Evolutionary conservation across 1,139 yeast genomes (phyloP).

Genomic region (Kodamaea plutei): DNA sequence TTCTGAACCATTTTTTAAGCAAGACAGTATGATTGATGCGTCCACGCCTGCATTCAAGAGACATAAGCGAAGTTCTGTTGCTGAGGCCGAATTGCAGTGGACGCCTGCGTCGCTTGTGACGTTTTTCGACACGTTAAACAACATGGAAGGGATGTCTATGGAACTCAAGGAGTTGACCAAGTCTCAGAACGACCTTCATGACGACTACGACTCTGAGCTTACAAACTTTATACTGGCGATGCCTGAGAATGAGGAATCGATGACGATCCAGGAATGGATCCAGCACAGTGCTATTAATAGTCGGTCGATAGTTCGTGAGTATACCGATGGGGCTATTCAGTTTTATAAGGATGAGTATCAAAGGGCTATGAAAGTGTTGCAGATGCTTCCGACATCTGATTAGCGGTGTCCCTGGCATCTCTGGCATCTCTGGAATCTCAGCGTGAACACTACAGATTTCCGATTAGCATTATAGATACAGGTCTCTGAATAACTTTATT

Average conservation of each 20-base stretch:
- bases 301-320: conserved; percentile 35
- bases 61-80: background rate
- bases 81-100: conserved; percentile 10
- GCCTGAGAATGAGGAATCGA: conserved; percentile 64
- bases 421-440: too few relatives aligned
- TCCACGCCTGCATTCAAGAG: conserved; percentile 19
- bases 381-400: conserved; percentile 22
- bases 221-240: conserved; percentile 62
- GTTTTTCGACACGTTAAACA: conserved; percentile 32
- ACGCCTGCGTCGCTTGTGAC: conserved; percentile 11
- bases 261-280: conserved; percentile 73
- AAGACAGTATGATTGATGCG: conserved; percentile 12
- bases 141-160: conserved; percentile 34
- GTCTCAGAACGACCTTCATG: conserved; percentile 30
- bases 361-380: conserved; percentile 35
- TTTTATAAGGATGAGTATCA: conserved; percentile 40
- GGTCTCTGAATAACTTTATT: too few relatives aligned
- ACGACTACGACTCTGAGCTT: conserved; percentile 62
- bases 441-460: too few relatives aligned
- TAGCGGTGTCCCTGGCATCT: too few relatives aligned
- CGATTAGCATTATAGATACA: too few relatives aligned
- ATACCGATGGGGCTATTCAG: conserved; percentile 40
- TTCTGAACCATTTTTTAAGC: conserved; percentile 2
- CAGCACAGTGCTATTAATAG: conserved; percentile 44
- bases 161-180: conserved; percentile 15